Evolutionary conservation across 768 basidiomycete genomes (phyloP).

Genomic region (Gloeostereum incarnatum): DNA sequence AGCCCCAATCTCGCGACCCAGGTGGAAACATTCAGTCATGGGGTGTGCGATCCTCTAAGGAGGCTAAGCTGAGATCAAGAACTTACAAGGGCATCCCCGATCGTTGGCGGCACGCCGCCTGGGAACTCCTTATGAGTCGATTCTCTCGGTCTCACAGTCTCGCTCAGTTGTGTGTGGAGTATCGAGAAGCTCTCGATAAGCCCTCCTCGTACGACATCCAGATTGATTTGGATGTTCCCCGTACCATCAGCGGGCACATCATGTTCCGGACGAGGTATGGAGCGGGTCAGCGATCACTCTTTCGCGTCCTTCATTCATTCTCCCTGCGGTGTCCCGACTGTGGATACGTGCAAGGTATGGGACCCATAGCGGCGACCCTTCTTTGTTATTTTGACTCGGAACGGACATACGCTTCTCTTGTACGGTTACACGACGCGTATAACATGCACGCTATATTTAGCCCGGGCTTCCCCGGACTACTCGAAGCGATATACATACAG

Average conservation of each 20-base stretch:
- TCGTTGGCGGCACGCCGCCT: constrained; percentile 88
- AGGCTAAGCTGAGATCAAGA: constrained; percentile 59
- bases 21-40: constrained; percentile 76
- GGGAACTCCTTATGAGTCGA: constrained; percentile 71
- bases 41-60: constrained; percentile 57
- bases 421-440: constrained; percentile 86
- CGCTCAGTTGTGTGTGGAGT: constrained; percentile 33
- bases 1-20: constrained; percentile 52
- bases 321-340: constrained; percentile 79
- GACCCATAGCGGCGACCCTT: constrained; percentile 90
- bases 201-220: constrained; percentile 91
- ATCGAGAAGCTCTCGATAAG: constrained; percentile 58
- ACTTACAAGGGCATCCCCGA: constrained; percentile 96
- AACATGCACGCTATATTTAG: constrained; percentile 81
- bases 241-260: constrained; percentile 92
- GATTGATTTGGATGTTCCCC: constrained; percentile 95
- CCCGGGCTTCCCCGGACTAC: constrained; percentile 91
- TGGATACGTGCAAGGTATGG: constrained; percentile 99
- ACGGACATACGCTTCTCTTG: constrained; percentile 74
- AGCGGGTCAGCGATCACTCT: constrained; percentile 82
- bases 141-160: constrained; percentile 38
- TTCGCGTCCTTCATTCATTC: constrained; percentile 90
- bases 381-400: constrained; percentile 92
- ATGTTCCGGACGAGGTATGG: constrained; percentile 96
- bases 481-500: constrained; percentile 94